These are phyloP conservation scores for Sarocladiaceae sp. DNA, from an alignment of 2,329 filamentous ascomycete genomes.

Conservation along the genomic window DNA sequence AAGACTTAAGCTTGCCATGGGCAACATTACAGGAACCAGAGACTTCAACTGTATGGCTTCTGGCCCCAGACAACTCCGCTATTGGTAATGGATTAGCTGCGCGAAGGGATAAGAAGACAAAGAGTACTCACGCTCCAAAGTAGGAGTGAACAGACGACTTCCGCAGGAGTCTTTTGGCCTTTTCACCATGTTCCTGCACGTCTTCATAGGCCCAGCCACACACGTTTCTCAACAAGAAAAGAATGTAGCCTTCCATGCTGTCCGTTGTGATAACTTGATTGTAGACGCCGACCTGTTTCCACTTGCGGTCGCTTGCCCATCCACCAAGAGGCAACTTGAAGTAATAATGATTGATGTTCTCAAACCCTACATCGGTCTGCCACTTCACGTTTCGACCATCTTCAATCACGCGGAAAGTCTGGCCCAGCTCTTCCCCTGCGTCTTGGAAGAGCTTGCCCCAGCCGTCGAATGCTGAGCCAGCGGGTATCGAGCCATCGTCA, in stretches of 20 bases:
- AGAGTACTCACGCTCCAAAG: conserved; percentile 7
- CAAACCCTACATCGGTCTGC: conserved; percentile 27
- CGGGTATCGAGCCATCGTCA: conserved; percentile 17
- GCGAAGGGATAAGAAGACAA: background rate
- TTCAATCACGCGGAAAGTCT: conserved; percentile 19
- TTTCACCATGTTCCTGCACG: background rate
- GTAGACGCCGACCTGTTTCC: conserved; percentile 33
- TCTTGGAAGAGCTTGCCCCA: conserved; percentile 24
- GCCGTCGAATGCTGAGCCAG: conserved; percentile 18
- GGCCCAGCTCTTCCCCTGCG: conserved; percentile 22
- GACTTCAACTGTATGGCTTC: conserved; percentile 2
- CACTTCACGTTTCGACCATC: conserved; percentile 17
- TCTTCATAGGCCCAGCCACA: conserved; percentile 8
- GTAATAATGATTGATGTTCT: conserved; percentile 25
- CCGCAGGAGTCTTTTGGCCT: background rate
- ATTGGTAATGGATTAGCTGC: background rate
- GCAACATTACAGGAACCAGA: too few relatives aligned
- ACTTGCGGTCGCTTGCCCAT: conserved; percentile 38
- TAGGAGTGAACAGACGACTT: conserved; percentile 8
- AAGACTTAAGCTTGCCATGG: too few relatives aligned
- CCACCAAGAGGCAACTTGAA: conserved; percentile 35
- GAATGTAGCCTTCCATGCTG: conserved; percentile 9
- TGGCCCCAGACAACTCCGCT: conserved; percentile 10
- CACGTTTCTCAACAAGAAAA: conserved; percentile 1
- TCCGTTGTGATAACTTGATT: conserved; percentile 4